Evolutionary conservation across 208 protist species (phyloP).

Genomic region (Trichomonas gallinae): DNA sequence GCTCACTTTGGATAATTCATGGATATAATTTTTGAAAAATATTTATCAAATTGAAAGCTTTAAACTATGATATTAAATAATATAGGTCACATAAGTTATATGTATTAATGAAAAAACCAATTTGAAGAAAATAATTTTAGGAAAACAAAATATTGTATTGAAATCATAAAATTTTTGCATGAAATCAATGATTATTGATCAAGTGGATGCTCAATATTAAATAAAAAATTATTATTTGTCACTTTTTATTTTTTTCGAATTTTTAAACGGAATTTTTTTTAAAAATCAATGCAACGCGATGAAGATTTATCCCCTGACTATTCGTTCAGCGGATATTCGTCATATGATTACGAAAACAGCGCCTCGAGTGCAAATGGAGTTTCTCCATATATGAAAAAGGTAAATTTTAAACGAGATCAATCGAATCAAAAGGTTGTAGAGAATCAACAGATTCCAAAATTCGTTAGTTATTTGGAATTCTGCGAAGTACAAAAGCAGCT

Average conservation of each 20-base stretch:
- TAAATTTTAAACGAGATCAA: not conserved
- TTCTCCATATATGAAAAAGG: not conserved
- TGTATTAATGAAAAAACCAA: too few relatives aligned
- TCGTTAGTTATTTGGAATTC: not conserved
- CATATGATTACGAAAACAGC: not conserved
- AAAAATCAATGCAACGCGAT: not conserved
- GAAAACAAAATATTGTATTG: too few relatives aligned
- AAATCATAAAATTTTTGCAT: too few relatives aligned
- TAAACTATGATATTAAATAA: too few relatives aligned
- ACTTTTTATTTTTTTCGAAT: not conserved
- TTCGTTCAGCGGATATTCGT: not conserved
- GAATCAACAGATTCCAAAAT: not conserved
- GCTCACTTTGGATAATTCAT: too few relatives aligned
- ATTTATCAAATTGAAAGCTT: too few relatives aligned
- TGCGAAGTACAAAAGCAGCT: not conserved
- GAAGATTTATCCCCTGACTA: not conserved
- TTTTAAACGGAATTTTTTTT: not conserved
- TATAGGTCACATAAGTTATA: too few relatives aligned
- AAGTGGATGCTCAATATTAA: too few relatives aligned
- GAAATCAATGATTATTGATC: too few relatives aligned
- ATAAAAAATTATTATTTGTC: too few relatives aligned
- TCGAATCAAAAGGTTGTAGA: not conserved
- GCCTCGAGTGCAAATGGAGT: not conserved
- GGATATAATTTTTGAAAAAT: too few relatives aligned
- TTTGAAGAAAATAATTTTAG: too few relatives aligned